A percentile compares a stretch with the other conserved stretches of the same genome.
Conservation (phyloP, 768 basidiomycete genomes). For the Lactifluus subvellereus region DNA sequence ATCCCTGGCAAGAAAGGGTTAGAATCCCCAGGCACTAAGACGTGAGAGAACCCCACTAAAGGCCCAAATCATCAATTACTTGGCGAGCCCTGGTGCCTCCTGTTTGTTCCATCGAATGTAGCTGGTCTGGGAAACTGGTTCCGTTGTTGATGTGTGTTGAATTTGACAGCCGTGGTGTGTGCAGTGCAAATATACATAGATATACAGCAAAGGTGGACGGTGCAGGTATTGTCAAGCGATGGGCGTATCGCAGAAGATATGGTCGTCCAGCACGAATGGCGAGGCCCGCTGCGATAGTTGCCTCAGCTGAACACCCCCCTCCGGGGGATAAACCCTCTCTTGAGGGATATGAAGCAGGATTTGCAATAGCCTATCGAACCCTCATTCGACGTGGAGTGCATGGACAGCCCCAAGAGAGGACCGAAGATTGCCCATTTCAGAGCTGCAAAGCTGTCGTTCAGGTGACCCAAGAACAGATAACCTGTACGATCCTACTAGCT, state of each 20-base stretch:
- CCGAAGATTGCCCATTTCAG: conserved; percentile 26
- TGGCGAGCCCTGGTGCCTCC: neutral
- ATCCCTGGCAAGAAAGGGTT: neutral
- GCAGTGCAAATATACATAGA: conserved; percentile 21
- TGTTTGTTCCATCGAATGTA: conserved; percentile 11
- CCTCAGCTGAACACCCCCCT: conserved; percentile 28
- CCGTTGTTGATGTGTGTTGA: neutral
- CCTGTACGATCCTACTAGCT: conserved; percentile 18
- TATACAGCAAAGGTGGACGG: conserved; percentile 24
- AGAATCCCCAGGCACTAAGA: neutral
- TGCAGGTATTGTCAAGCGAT: conserved; percentile 28
- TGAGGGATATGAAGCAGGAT: conserved; percentile 15
- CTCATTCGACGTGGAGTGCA: too few relatives aligned
- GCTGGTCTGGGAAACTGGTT: neutral
- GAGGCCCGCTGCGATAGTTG: conserved; percentile 24
- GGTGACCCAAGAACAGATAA: conserved; percentile 22
- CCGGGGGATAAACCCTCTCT: conserved; percentile 27
- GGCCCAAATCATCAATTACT: neutral
- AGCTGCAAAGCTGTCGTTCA: conserved; percentile 27
- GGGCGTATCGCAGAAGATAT: conserved; percentile 20
- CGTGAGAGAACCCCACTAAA: neutral
- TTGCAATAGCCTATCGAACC: conserved; percentile 9
- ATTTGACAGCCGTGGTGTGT: neutral
- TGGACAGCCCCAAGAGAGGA: neutral
- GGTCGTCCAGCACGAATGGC: conserved; percentile 21